phyloP scores from a whole-genome alignment of 495 filamentous ascomycete genomes.

The Lasiosphaeria ovina region DNA sequence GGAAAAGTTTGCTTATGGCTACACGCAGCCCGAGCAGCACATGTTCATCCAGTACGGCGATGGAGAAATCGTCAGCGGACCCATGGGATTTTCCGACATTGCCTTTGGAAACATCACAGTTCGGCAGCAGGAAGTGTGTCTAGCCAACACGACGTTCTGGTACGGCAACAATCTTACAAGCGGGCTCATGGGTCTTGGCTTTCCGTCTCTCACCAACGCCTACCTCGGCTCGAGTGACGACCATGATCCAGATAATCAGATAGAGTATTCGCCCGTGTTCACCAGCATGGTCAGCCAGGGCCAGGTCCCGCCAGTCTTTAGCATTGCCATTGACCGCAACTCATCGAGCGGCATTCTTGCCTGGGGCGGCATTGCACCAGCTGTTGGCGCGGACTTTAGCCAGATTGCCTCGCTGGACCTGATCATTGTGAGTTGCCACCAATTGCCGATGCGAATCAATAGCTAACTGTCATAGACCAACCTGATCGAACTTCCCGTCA shows the following conservation, averaged over 20 bases:
- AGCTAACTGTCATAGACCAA: constrained; percentile 18
- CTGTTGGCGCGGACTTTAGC: constrained; percentile 28
- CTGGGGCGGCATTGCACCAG: constrained; percentile 49
- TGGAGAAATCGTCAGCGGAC: constrained; percentile 55
- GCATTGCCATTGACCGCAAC: constrained; percentile 45
- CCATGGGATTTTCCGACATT: constrained; percentile 57
- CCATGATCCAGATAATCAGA: constrained; percentile 30
- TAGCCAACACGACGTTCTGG: constrained; percentile 39
- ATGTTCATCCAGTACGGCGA: constrained; percentile 62
- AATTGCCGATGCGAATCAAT: background rate
- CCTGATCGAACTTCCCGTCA: constrained; percentile 25
- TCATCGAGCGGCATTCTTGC: constrained; percentile 46
- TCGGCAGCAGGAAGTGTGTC: constrained; percentile 44
- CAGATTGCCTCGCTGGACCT: constrained; percentile 36
- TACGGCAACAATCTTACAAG: constrained; percentile 48
- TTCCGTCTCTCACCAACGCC: constrained; percentile 52
- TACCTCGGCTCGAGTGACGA: constrained; percentile 32
- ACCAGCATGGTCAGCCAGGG: constrained; percentile 55
- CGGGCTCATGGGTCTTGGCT: constrained; percentile 63
- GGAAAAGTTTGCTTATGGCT: constrained; percentile 25
- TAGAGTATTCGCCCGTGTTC: constrained; percentile 57
- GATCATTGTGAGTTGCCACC: constrained; percentile 34
- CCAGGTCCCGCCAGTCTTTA: constrained; percentile 55
- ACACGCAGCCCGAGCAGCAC: constrained; percentile 36
- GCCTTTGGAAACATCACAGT: constrained; percentile 55